These are phyloP conservation scores for Diplodia scrobiculata DNA, from an alignment of 2,329 filamentous ascomycete genomes.

Conservation along the genomic window DNA sequence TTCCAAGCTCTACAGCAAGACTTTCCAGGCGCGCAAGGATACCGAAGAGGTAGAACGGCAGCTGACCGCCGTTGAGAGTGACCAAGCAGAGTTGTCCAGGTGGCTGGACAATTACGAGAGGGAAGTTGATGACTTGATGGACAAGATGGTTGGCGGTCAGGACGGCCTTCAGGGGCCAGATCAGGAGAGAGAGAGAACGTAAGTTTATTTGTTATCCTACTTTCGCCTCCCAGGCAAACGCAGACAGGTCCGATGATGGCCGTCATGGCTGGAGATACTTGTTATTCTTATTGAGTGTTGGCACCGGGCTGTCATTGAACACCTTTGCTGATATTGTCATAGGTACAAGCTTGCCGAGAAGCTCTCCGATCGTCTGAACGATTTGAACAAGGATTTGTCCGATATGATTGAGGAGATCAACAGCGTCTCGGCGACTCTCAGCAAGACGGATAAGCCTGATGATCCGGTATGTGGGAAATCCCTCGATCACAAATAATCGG, in stretches of 20 bases:
- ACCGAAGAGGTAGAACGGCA: slow-evolving; percentile 94
- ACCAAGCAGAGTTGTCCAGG: slow-evolving; percentile 84
- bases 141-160: slow-evolving; percentile 61
- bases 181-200: slow-evolving; percentile 92
- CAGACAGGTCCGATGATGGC: background rate
- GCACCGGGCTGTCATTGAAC: background rate
- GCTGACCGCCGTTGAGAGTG: slow-evolving; percentile 82
- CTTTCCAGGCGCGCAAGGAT: slow-evolving; percentile 89
- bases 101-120: slow-evolving; percentile 90
- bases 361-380: slow-evolving; percentile 83
- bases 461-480: slow-evolving; percentile 36
- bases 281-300: background rate
- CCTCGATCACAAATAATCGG: too few relatives aligned
- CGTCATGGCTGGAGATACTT: background rate
- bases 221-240: background rate
- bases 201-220: slow-evolving; percentile 39
- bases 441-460: slow-evolving; percentile 78
- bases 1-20: slow-evolving; percentile 85
- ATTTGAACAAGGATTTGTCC: slow-evolving; percentile 87
- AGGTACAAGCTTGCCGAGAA: slow-evolving; percentile 90
- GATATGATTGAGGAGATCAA: slow-evolving; percentile 99
- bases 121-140: slow-evolving; percentile 85
- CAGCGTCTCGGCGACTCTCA: slow-evolving; percentile 81
- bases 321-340: slow-evolving; percentile 35
- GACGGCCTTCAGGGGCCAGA: slow-evolving; percentile 84